Percentiles rank a stretch among this genome's conserved stretches.
These are phyloP conservation scores for Suhomyces terraborum DNA, from an alignment of 1,139 yeast genomes.

Conservation along the genomic window DNA sequence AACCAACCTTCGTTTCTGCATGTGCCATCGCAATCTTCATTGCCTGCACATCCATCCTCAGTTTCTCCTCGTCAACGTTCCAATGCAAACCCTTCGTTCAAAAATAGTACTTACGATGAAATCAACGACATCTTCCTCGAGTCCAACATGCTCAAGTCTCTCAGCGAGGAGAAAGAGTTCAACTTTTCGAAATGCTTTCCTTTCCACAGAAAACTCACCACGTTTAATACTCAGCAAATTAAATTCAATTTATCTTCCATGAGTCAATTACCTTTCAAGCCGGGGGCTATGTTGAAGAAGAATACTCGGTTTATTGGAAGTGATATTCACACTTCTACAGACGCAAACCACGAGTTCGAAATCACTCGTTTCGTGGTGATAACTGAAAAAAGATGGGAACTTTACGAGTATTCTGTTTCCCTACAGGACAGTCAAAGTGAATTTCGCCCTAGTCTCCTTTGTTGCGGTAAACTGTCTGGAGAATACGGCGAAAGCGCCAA, in stretches of 20 bases:
- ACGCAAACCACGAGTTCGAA: conserved; percentile 42
- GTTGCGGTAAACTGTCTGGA: conserved; percentile 70
- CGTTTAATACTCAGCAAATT: conserved; percentile 64
- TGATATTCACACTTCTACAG: conserved; percentile 55
- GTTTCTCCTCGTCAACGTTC: conserved; percentile 11
- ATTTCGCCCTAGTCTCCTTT: conserved; percentile 55
- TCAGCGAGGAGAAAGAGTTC: conserved; percentile 55
- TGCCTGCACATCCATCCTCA: conserved; percentile 3
- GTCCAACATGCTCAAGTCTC: conserved; percentile 25
- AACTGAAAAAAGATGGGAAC: conserved; percentile 71
- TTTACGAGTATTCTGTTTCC: conserved; percentile 49
- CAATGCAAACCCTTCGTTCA: conserved; percentile 7
- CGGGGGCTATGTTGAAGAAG: conserved; percentile 46
- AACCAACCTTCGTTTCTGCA: not conserved
- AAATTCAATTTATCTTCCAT: conserved; percentile 42
- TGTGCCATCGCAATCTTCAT: not conserved
- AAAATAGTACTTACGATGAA: conserved; percentile 6
- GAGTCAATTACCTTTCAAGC: conserved; percentile 35
- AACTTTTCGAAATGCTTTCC: conserved; percentile 83
- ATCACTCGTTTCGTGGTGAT: conserved; percentile 64
- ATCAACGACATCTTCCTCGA: conserved; percentile 20
- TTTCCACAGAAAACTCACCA: conserved; percentile 66
- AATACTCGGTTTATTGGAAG: conserved; percentile 52
- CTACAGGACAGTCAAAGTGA: conserved; percentile 28
- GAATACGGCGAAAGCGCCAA: conserved; percentile 59